Evolutionary conservation across 192 early-diverging fungal species (phyloP).

Genomic region (Gryganskiella cystojenkinii): DNA sequence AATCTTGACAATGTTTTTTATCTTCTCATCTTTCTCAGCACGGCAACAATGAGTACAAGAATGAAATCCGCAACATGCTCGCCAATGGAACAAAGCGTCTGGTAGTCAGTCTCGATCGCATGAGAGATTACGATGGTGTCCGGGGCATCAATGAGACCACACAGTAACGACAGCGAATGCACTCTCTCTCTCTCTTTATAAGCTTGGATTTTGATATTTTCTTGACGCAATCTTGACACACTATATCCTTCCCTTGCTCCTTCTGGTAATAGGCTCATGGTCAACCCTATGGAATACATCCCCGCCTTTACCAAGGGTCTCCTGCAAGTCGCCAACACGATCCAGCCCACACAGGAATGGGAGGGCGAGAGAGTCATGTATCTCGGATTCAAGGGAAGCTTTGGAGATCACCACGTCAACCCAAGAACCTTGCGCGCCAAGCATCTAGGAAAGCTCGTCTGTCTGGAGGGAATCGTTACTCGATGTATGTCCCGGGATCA

Average conservation of each 20-base stretch:
- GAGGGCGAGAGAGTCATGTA: constrained; percentile 66
- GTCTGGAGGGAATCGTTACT: constrained; percentile 97
- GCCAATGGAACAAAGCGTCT: constrained; percentile 62
- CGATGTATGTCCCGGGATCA: constrained; percentile 71
- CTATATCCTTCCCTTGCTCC: neutral
- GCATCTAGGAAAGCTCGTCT: constrained; percentile 88
- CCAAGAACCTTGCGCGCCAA: constrained; percentile 86
- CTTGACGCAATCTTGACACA: neutral
- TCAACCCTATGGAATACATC: constrained; percentile 83
- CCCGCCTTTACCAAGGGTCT: constrained; percentile 87
- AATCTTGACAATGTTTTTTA: neutral
- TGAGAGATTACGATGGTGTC: constrained; percentile 84
- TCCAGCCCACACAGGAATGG: constrained; percentile 39
- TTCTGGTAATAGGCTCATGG: constrained; percentile 62
- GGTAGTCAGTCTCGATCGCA: constrained; percentile 89
- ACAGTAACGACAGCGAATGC: too few species aligned
- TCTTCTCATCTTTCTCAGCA: constrained; percentile 19
- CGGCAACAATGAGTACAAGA: constrained; percentile 51
- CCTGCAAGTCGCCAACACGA: constrained; percentile 66
- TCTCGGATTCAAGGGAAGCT: constrained; percentile 91
- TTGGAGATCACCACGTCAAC: constrained; percentile 89
- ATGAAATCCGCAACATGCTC: constrained; percentile 53
- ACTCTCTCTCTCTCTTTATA: neutral
- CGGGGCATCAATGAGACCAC: constrained; percentile 74
- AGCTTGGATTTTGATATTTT: too few species aligned